Percentiles rank a stretch among this genome's conserved stretches.
Evolutionary conservation across 768 basidiomycete species (phyloP).

Genomic region (Hebeloma cylindrosporum): DNA sequence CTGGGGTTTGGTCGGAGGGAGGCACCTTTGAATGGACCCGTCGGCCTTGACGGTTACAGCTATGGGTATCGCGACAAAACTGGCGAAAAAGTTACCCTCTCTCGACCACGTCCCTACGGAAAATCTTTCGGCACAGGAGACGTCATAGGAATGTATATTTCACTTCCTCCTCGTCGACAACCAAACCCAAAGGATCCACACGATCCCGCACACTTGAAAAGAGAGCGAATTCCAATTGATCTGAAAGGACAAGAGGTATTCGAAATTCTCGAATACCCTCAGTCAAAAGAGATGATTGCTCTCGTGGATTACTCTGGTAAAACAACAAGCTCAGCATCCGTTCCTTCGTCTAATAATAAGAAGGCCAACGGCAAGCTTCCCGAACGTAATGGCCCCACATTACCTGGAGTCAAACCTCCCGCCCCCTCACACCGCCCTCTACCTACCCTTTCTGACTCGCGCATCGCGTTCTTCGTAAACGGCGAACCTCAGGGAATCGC

Average conservation of each 20-base stretch:
- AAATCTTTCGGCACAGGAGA: constrained; percentile 75
- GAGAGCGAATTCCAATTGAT: constrained; percentile 91
- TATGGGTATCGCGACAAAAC: constrained; percentile 91
- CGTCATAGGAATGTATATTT: constrained; percentile 92
- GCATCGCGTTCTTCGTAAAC: constrained; percentile 89
- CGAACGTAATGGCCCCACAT: constrained; percentile 48
- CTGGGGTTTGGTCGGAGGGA: constrained; percentile 93
- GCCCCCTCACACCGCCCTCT: constrained; percentile 57
- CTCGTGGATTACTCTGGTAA: constrained; percentile 80
- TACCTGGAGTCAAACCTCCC: constrained; percentile 34
- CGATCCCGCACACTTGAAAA: constrained; percentile 81
- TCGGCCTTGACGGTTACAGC: constrained; percentile 90
- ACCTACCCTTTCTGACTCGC: constrained; percentile 68
- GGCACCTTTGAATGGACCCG: constrained; percentile 90
- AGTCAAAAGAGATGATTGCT: constrained; percentile 88
- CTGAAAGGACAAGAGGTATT: constrained; percentile 98
- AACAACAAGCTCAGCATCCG: constrained; percentile 50
- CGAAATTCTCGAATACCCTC: constrained; percentile 87
- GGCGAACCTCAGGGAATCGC: constrained; percentile 83
- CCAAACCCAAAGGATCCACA: constrained; percentile 61
- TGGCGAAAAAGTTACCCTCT: constrained; percentile 87
- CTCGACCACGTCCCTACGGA: constrained; percentile 80
- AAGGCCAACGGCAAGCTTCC: constrained; percentile 69
- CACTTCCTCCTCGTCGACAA: constrained; percentile 67
- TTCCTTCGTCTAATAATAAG: constrained; percentile 65